Evolutionary conservation across 495 filamentous ascomycete species (phyloP).

Genomic region (Hypoxylon rickii): DNA sequence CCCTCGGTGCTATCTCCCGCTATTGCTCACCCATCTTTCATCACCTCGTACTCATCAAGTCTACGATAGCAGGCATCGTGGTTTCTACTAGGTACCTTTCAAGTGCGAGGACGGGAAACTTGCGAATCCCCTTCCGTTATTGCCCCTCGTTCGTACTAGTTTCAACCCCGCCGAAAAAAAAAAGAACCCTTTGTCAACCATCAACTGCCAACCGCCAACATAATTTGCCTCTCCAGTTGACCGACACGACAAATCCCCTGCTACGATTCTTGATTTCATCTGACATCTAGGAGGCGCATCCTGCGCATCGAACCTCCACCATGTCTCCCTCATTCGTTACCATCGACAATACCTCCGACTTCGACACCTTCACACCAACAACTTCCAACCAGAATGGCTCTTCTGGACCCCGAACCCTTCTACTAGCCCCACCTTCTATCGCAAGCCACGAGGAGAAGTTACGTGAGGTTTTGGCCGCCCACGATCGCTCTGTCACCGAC

Average conservation of each 20-base stretch:
- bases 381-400: conserved; percentile 24
- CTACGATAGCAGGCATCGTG: background rate
- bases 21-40: background rate
- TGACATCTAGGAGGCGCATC: conserved; percentile 16
- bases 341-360: conserved; percentile 49
- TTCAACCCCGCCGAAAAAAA: conserved; percentile 14
- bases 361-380: conserved; percentile 35
- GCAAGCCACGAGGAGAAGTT: conserved; percentile 54
- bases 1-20: background rate
- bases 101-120: background rate
- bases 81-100: background rate
- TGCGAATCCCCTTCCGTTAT: background rate
- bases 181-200: conserved; percentile 8
- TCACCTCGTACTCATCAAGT: background rate
- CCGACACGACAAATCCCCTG: background rate
- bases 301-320: conserved; percentile 11
- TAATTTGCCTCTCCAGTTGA: background rate
- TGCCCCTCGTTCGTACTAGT: conserved; percentile 11
- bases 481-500: conserved; percentile 76
- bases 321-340: conserved; percentile 47
- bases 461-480: conserved; percentile 52
- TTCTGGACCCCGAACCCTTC: conserved; percentile 50
- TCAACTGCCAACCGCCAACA: background rate
- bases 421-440: conserved; percentile 60
- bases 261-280: no score